Conservation (phyloP, 331 rosid genomes). For the Phaseolus coccineus region DNA sequence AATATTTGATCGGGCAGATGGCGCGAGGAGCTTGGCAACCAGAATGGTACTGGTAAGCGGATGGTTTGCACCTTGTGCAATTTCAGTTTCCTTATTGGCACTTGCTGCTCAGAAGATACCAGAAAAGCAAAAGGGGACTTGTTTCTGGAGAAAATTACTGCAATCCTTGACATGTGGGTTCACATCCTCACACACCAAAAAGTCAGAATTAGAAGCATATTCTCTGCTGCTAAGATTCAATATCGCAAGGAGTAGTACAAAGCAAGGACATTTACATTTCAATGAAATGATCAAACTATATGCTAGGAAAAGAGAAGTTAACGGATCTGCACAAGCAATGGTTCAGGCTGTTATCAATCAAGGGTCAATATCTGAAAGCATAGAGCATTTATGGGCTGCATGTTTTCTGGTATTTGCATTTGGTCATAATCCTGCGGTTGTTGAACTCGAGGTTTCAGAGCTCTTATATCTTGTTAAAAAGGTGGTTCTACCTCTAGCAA, state of each 20-base stretch:
- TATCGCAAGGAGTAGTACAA: constrained; percentile 73
- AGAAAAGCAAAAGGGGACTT: constrained; percentile 55
- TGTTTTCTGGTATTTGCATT: constrained; percentile 83
- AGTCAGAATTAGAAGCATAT: constrained; percentile 81
- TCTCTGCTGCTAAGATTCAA: constrained; percentile 78
- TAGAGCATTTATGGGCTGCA: constrained; percentile 85
- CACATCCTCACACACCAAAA: constrained; percentile 64
- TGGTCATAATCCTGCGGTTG: constrained; percentile 67
- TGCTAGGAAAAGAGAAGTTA: constrained; percentile 67
- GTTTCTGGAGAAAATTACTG: constrained; percentile 64
- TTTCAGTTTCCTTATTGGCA: constrained; percentile 71
- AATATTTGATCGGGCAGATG: constrained; percentile 86
- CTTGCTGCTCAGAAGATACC: constrained; percentile 79
- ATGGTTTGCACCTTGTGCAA: constrained; percentile 80
- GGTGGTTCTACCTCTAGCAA: constrained; percentile 76
- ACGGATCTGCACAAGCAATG: constrained; percentile 71
- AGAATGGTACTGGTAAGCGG: constrained; percentile 88
- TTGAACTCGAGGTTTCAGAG: constrained; percentile 73
- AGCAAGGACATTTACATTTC: constrained; percentile 66
- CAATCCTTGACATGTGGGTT: constrained; percentile 69
- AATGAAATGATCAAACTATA: constrained; percentile 68
- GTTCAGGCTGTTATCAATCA: constrained; percentile 76
- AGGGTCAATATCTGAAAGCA: constrained; percentile 61
- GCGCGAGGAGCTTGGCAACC: constrained; percentile 83
- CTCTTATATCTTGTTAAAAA: constrained; percentile 67